Base-by-base conservation (phyloP, 371 early-diverging fungal species). In the Circinella umbellata region DNA sequence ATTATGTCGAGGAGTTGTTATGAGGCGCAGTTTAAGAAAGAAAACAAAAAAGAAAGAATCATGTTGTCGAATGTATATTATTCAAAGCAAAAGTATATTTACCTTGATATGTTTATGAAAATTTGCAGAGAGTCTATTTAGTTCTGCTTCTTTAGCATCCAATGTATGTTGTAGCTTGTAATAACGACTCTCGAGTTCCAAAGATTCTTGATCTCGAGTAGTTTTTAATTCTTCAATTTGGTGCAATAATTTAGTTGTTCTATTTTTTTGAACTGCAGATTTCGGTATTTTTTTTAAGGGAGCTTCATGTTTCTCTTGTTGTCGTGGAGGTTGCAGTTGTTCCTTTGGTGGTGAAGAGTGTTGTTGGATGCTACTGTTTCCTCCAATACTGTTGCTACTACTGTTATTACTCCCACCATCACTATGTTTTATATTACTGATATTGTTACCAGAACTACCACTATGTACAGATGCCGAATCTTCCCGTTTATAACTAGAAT, bases 111-210 rank as follows among this genome's bases (percentile, higher is more conserved):
- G 79, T 48, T 79, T 73, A 46, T 79, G 74, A 18, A 79, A 81
- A 63, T 78, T 79, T 53, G 66, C 79, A 36, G 76, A 76, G 77
- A 81, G 78, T 65, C 72, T 63, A 48, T 73, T 75, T 27, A 78
- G 77, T 47, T 81, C 81, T 34, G 71, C 67, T 59, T 81, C 81
- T 51, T 72, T 73, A 64, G 73, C 74, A 48, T 57, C 60, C n/a
- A 81, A 48, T 64, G 73, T 72, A 47, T 74, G 68, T 46, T 77
- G 72, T 9, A 77, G 62, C 17, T 78, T 77, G 49, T 60, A 36
- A 59, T 60, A 67, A 39, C 75, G 77, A 27, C 70, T 37, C 55
- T 72, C 62, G 38, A 77, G 72, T 4, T 68, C 68, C 14, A 49
- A 14, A 4, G 27, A 15, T 11, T 60, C 42, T 37, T 68, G 46